Base-by-base conservation (phyloP, 352 stramenopile species). In the Phytophthora macrochlamydospora region DNA sequence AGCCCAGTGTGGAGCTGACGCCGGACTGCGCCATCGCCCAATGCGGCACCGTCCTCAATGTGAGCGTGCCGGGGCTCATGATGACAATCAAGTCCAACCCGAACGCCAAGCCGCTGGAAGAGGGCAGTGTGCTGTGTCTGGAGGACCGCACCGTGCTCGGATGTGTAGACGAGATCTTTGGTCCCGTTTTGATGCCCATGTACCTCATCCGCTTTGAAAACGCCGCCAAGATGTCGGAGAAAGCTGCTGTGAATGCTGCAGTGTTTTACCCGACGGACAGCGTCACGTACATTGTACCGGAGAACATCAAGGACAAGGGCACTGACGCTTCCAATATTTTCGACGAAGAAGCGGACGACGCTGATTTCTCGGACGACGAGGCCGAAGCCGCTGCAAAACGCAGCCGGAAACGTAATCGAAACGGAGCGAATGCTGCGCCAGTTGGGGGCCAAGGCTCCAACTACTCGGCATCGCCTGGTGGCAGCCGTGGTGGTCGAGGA, bases 321-420 rank as follows among this genome's bases (percentile, higher is more conserved):
- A 91, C 88, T 11, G 88, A 96, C 54, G 88, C 88, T 8, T 96
- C 88, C 46, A 94, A 96, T 55, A 72, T 94, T 57, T 96, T 89
- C 59, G 88, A 96, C 33, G 88, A 96, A 81, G 88, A 96, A 51
- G 78, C 74, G 2, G 86, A 94, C 32, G 86, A 96, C 37, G 56
- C 68, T 0, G 72, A 89, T 8, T 96, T 87, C 64, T 96, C 88
- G 24, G 88, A 96, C 65, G 88, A 96, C 58, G 88, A 96, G 65
- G 80, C 82, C 0, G 88, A 96, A 51, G 82, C 85, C 0, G 81
- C 73, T 0, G 79, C 85, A 4, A 96, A 94, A 69, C 74, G 80
- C 37, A 87, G 90, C 50, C 71, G 83, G 3, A 96, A 94, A 51
- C 77, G 83, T 28, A 91, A 87, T 57, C 80, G 81, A 7, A 71